phyloP scores from a whole-genome alignment of 768 basidiomycete genomes.

The Podaxis sp. region DNA sequence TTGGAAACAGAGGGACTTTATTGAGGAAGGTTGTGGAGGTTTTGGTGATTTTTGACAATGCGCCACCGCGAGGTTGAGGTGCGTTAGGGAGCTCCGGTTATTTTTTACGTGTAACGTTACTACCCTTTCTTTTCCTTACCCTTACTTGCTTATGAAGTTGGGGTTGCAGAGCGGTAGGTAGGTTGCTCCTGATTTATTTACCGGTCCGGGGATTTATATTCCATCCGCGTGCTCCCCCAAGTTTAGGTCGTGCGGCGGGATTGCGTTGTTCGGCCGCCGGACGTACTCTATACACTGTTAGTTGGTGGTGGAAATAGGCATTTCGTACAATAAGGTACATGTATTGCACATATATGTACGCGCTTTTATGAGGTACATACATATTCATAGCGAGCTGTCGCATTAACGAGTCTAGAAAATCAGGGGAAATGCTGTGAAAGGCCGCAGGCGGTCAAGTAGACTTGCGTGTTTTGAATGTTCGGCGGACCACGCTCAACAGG shows the following conservation, averaged over 20 bases:
- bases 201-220: not conserved
- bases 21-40: not conserved
- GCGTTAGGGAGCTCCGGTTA: not conserved
- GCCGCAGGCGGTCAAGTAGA: too few species aligned
- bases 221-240: not conserved
- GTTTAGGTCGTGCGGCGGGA: too few species aligned
- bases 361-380: not conserved
- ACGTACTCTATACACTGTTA: too few species aligned
- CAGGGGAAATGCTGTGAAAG: too few species aligned
- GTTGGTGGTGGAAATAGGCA: not conserved
- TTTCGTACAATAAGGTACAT: not conserved
- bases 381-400: too few species aligned
- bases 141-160: too few species aligned
- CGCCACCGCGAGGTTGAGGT: not conserved
- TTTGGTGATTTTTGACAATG: not conserved
- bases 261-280: not conserved
- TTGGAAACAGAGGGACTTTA: too few species aligned
- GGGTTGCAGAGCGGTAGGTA: too few species aligned
- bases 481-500: too few species aligned
- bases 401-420: too few species aligned
- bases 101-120: not conserved
- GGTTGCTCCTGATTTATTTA: not conserved
- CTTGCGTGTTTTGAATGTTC: too few species aligned
- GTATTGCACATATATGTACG: not conserved
- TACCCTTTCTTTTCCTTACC: not conserved